phyloP scores from a whole-genome alignment of 179 eudicot species.

The Gypsophila paniculata region DNA sequence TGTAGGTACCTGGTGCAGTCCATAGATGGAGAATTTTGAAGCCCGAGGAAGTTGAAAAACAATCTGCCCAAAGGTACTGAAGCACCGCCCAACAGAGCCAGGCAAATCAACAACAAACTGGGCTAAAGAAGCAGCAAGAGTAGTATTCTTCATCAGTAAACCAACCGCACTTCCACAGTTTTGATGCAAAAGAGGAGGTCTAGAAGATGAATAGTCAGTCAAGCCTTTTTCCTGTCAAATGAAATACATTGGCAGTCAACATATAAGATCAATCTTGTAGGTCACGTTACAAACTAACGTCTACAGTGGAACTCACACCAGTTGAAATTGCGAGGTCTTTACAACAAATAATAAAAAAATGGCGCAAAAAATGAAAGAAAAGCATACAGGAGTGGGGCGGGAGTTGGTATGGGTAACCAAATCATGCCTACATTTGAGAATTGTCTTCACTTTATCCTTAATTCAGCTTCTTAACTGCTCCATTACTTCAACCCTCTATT shows the following conservation, averaged over 20 bases:
- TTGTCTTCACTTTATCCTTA: slow-evolving; percentile 41
- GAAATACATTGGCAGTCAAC: slow-evolving; percentile 16
- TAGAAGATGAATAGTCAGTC: slow-evolving; percentile 55
- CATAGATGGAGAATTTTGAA: slow-evolving; percentile 65
- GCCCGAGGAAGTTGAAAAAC: slow-evolving; percentile 49
- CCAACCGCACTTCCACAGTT: slow-evolving; percentile 62
- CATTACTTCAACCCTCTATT: background rate
- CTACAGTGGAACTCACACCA: slow-evolving; percentile 31
- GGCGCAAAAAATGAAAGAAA: background rate
- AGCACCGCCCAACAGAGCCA: slow-evolving; percentile 40
- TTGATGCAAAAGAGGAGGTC: slow-evolving; percentile 69
- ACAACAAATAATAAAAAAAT: slow-evolving; percentile 23
- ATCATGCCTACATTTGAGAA: slow-evolving; percentile 51
- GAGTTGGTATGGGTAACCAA: slow-evolving; percentile 35
- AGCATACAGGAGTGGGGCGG: slow-evolving; percentile 64
- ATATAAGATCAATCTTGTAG: background rate
- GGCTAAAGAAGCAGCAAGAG: slow-evolving; percentile 63
- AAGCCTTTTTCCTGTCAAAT: slow-evolving; percentile 54
- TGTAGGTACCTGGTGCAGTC: slow-evolving; percentile 45
- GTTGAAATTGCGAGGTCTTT: slow-evolving; percentile 49
- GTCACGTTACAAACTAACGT: background rate
- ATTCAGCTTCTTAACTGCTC: background rate
- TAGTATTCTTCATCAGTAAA: slow-evolving; percentile 46
- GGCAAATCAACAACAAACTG: slow-evolving; percentile 54
- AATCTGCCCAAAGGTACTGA: slow-evolving; percentile 81